Evolutionary conservation across 768 basidiomycete species (phyloP), one percentile per base, ranked within the genome.

Genomic region (Tephrocybe sp.): DNA sequence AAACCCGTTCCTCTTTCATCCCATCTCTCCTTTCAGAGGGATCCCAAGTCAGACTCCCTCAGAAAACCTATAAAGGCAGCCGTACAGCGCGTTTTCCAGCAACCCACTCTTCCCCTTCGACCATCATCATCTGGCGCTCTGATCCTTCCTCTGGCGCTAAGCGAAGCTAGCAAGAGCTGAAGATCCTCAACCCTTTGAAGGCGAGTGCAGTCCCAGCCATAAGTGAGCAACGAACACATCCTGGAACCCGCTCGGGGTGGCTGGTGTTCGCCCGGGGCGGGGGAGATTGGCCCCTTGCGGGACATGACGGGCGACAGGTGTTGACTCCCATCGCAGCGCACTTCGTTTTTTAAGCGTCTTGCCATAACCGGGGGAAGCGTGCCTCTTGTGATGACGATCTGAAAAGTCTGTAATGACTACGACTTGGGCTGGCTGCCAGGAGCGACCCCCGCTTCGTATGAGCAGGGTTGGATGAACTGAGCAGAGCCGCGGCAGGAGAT

Each of bases 251-350:
- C 37, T 14, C 21, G 28, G 51, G 50, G 44, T 52, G 51, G 45
- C 51, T 52, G 51, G 51, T 52, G 51, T 30, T n/a, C 51, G 40
- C 14, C 51, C 51, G 36, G 45, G 37, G 51, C 44, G 51, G 44
- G 45, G 51, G 51, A 52, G 51, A 52, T 39, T 52, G 51, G 30
- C 23, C 51, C 32, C 15, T 52, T 26, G 3, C 4, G 50, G 37
- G 38, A 33, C 32, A 43, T 52, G 51, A 52, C 51, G 51, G 51
- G 51, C 51, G 51, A 33, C 51, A 52, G 51, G 38, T 39, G 51
- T 12, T 52, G 51, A 52, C 44, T 46, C 51, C 51, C 51, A 52
- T 33, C 51, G 51, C 51, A 52, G 51, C 36, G 51, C 51, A 46
- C 45, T 45, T 32, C 23, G 4, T n/a, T 3, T 24, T 11, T 32